Conservation (phyloP, 148 eudicot species). For the Beta vulgaris region DNA sequence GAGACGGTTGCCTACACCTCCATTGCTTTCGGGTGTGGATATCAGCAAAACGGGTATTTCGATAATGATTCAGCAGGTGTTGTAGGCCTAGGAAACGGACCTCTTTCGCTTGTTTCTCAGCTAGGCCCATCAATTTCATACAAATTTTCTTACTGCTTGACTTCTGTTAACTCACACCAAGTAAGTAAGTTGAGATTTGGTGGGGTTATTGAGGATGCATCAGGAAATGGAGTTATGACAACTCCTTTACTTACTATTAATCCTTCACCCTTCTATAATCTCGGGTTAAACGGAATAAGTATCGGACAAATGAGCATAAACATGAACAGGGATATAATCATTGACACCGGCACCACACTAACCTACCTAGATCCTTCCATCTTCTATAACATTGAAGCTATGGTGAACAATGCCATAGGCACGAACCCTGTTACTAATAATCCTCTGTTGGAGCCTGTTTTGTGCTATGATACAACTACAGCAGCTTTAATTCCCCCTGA, state of each 20-base stretch:
- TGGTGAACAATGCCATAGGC: conserved; percentile 23
- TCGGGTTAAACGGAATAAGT: conserved; percentile 29
- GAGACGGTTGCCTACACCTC: conserved; percentile 18
- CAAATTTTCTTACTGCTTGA: conserved; percentile 48
- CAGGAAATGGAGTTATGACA: conserved; percentile 16
- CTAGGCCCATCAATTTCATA: conserved; percentile 23
- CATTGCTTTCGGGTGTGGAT: conserved; percentile 48
- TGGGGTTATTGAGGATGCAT: neutral
- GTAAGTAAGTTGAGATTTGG: conserved; percentile 41
- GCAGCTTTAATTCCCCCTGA: conserved; percentile 20
- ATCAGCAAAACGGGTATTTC: conserved; percentile 32
- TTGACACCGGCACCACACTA: conserved; percentile 41
- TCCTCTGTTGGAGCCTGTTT: neutral
- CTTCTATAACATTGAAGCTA: conserved; percentile 25
- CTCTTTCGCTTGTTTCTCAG: conserved; percentile 41
- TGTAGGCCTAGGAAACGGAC: conserved; percentile 44
- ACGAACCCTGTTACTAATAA: conserved; percentile 18
- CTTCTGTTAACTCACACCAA: neutral
- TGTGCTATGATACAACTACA: conserved; percentile 31
- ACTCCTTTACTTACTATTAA: conserved; percentile 9
- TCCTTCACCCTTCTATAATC: conserved; percentile 26
- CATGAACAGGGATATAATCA: conserved; percentile 21
- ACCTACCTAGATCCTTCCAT: conserved; percentile 27
- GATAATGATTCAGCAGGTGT: conserved; percentile 30
- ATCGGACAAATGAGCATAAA: conserved; percentile 23